These are phyloP conservation scores for Ascochyta viciae-villosae DNA, from an alignment of 2,329 filamentous ascomycete species.

Conservation along the genomic window DNA sequence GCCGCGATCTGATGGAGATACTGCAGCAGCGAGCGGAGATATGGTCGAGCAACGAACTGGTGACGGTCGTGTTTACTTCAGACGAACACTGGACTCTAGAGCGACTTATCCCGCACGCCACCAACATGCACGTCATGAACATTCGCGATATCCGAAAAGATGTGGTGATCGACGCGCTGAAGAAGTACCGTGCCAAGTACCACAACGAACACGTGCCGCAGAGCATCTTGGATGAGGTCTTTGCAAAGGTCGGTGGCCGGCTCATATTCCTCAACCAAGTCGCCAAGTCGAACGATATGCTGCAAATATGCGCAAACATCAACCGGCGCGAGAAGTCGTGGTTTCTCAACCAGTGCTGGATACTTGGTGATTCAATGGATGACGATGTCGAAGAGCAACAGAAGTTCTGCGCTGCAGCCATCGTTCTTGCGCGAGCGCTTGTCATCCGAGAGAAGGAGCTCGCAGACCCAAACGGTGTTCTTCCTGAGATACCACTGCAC, in stretches of 20 bases:
- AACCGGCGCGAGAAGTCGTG: constrained; percentile 74
- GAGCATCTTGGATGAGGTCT: constrained; percentile 74
- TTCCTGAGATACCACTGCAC: constrained; percentile 70
- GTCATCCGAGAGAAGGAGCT: constrained; percentile 75
- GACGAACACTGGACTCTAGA: constrained; percentile 99
- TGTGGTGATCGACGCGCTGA: constrained; percentile 76
- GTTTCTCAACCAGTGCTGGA: constrained; percentile 81
- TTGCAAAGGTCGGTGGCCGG: constrained; percentile 85
- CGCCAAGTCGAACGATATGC: constrained; percentile 81
- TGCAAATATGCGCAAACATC: constrained; percentile 76
- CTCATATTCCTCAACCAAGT: constrained; percentile 87
- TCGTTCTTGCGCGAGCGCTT: constrained; percentile 87
- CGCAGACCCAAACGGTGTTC: constrained; percentile 68
- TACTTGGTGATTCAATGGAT: constrained; percentile 78
- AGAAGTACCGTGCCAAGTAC: constrained; percentile 78
- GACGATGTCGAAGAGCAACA: constrained; percentile 98
- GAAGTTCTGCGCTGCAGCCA: constrained; percentile 93
- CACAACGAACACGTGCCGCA: constrained; percentile 66
- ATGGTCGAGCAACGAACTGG: constrained; percentile 89
- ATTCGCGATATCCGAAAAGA: constrained; percentile 80
- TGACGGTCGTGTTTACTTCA: constrained; percentile 91
- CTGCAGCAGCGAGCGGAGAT: constrained; percentile 94
- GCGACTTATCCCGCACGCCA: constrained; percentile 86
- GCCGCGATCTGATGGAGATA: constrained; percentile 86
- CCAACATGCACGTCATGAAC: constrained; percentile 88